Evolutionary conservation across 2,329 filamentous ascomycete genomes (phyloP), one percentile per base, ranked within the genome.

Genomic region (Stenocarpella maydis): DNA sequence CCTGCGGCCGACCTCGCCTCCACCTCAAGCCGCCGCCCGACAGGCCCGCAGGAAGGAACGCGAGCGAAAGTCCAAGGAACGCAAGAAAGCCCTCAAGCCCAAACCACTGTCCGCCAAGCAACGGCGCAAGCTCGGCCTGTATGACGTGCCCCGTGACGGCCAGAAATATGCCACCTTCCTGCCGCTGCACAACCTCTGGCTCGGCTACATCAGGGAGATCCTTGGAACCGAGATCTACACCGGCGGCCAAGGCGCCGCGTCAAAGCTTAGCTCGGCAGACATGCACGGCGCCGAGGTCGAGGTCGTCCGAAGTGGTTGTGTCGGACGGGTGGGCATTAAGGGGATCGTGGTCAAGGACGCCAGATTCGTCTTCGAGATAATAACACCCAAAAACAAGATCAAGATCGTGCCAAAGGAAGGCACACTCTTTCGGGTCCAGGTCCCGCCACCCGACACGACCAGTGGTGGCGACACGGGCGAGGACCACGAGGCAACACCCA

Each of bases 301-400:
- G 81, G 93, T 98, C 26, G 92, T 95, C 67, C 83, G 95, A 74
- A 96, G 94, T 78, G 82, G 88, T 37, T 98, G 95, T 78, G 88
- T 91, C 19, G 90, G 92, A 66, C 86, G 95, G 19, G 95, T 99
- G 0, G 95, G 96, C 0, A 81, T 95, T 66, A 88, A 85, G 75
- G 96, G 96, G 19, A 95, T 98, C 74, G 92, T 98, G 71, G 89
- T 98, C 49, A 90, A 93, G 78, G 96, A 99, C 82, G 91, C 92
- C 64, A 94, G 92, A 78, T 95, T 92, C 76, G 91, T 92, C 1
- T 93, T 98, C 80, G 92, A 97, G 78, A 82, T 99, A 71, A 86
- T 98, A 47, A 97, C 93, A 3, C 84, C 80, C 75, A 86, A 85
- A 74, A 86, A 95, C 80, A 83, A 86, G 73, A 76, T 96, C 52